These are phyloP conservation scores for Hymenoscyphus salicellus DNA, from an alignment of 2,329 filamentous ascomycete species.

Conservation along the genomic window DNA sequence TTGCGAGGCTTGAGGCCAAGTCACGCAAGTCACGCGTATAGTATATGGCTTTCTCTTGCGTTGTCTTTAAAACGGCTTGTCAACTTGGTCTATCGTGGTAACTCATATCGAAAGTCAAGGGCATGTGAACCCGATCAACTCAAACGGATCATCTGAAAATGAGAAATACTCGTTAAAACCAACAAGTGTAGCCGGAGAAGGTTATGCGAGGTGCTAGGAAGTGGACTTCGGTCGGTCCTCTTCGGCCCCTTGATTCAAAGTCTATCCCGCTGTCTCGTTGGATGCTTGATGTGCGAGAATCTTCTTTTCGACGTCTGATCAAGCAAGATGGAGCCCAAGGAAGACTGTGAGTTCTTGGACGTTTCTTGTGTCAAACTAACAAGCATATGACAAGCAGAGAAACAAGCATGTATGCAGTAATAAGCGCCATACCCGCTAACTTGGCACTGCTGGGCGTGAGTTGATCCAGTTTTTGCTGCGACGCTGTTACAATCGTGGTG, in stretches of 20 bases:
- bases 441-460: constrained; percentile 2
- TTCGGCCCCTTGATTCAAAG: not conserved
- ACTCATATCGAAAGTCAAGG: not conserved
- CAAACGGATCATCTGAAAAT: not conserved
- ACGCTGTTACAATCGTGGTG: constrained; percentile 10
- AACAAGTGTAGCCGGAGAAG: not conserved
- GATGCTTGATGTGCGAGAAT: not conserved
- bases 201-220: not conserved
- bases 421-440: constrained; percentile 13
- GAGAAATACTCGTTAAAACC: not conserved
- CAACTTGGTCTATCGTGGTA: not conserved
- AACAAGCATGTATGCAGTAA: constrained; percentile 3
- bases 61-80: not conserved
- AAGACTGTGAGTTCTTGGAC: constrained; percentile 2
- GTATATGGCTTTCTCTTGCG: not conserved
- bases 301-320: not conserved
- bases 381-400: constrained; percentile 8
- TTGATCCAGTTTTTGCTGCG: constrained; percentile 5
- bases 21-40: not conserved
- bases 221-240: not conserved
- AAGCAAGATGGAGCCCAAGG: not conserved
- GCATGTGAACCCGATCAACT: not conserved
- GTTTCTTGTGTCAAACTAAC: constrained; percentile 4
- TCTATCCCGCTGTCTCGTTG: not conserved
- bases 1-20: not conserved